Conservation (phyloP, 2,329 filamentous ascomycete species). For the Parascedosporium putredinis region DNA sequence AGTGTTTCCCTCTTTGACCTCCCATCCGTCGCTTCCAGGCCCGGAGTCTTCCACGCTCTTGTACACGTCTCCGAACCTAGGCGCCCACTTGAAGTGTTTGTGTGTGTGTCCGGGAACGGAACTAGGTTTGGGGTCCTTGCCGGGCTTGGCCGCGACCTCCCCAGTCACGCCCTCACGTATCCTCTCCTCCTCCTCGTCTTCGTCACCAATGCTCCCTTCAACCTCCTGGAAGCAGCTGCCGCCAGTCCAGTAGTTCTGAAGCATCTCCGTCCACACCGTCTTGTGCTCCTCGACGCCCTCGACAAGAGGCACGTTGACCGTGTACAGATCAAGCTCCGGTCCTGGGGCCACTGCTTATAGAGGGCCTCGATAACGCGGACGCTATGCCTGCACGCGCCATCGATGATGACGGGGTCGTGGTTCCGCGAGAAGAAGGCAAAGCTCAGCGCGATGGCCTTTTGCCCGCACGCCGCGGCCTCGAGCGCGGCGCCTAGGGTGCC, state of each 20-base stretch:
- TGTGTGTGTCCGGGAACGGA: conserved; percentile 49
- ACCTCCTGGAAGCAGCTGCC: conserved; percentile 81
- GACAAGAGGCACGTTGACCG: conserved; percentile 79
- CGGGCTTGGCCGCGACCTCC: conserved; percentile 15
- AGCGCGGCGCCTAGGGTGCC: conserved; percentile 70
- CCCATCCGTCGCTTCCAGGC: conserved; percentile 88
- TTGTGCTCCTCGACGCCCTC: conserved; percentile 61
- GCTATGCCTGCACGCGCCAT: conserved; percentile 62
- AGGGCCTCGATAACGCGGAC: conserved; percentile 73
- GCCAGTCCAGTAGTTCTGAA: conserved; percentile 84
- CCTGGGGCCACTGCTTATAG: conserved; percentile 59
- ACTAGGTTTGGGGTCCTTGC: conserved; percentile 10
- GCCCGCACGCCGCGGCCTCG: conserved; percentile 63
- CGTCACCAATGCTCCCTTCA: conserved; percentile 52
- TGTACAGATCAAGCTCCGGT: conserved; percentile 71
- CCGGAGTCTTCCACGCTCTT: conserved; percentile 69
- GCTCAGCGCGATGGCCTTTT: conserved; percentile 67
- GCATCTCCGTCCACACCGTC: conserved; percentile 72
- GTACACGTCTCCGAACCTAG: conserved; percentile 77
- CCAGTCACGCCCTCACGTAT: conserved; percentile 19
- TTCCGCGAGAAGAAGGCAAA: conserved; percentile 84
- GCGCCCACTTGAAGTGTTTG: conserved; percentile 92
- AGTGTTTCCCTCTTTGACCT: conserved; percentile 75
- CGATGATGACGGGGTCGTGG: conserved; percentile 74
- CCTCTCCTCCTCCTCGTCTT: conserved; percentile 49